A percentile compares a stretch with the other conserved stretches of the same genome.
These are phyloP conservation scores for Fomitopsis pulvina DNA, from an alignment of 768 basidiomycete genomes.

Conservation along the genomic window DNA sequence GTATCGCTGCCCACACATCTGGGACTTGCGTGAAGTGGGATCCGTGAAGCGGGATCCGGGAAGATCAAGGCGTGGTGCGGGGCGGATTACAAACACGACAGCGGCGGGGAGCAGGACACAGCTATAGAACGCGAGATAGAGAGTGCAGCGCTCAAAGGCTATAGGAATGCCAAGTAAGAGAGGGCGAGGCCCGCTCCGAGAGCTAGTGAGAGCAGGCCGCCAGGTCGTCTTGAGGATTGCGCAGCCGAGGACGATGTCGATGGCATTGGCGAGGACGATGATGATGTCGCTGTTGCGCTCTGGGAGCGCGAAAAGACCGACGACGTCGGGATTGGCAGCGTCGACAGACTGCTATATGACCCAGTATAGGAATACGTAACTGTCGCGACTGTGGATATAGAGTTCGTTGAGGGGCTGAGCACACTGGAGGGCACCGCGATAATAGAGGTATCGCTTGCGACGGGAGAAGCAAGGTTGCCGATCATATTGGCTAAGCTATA, in stretches of 20 bases:
- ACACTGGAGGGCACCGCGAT: conserved; percentile 32
- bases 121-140: too few species aligned
- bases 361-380: not conserved
- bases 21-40: not conserved
- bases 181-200: not conserved
- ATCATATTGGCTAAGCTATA: conserved; percentile 51
- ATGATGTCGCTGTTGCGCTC: not conserved
- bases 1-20: not conserved
- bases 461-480: conserved; percentile 46
- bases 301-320: not conserved
- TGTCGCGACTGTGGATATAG: conserved; percentile 25
- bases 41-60: not conserved
- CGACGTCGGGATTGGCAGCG: not conserved
- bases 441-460: conserved; percentile 41
- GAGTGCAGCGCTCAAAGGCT: too few species aligned
- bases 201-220: not conserved
- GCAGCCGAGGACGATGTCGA: not conserved
- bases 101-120: too few species aligned
- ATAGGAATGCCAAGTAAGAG: too few species aligned
- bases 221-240: too few species aligned
- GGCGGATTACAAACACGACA: not conserved
- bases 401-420: conserved; percentile 18
- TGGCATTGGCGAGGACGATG: not conserved
- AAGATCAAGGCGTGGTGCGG: not conserved
- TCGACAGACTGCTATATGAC: not conserved